Evolutionary conservation across 192 early-diverging fungal genomes (phyloP).

Genomic region (Obelidium mucronatum): DNA sequence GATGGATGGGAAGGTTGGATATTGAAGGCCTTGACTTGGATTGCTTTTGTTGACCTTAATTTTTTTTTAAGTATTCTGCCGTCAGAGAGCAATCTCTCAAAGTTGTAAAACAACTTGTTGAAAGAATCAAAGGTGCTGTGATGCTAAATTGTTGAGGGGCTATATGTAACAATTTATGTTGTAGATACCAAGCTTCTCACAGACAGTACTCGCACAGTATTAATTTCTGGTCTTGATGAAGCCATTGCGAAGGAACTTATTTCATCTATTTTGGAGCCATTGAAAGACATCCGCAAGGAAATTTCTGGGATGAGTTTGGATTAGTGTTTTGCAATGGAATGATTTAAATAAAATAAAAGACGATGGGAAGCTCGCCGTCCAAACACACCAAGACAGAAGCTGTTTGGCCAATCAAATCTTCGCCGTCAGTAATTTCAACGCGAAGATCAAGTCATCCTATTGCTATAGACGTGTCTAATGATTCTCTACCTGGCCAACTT

Average conservation of each 20-base stretch:
- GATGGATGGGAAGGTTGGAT: constrained; percentile 45
- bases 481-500: too few relatives aligned
- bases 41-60: not conserved
- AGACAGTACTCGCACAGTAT: not conserved
- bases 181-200: constrained; percentile 23
- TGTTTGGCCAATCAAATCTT: too few relatives aligned
- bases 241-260: constrained; percentile 30
- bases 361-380: not conserved
- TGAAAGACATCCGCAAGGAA: constrained; percentile 35
- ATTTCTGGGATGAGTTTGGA: constrained; percentile 41
- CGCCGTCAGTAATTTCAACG: too few relatives aligned
- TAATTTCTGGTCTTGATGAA: constrained; percentile 27
- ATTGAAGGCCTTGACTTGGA: not conserved
- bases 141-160: too few relatives aligned
- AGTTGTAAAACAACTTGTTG: constrained; percentile 32
- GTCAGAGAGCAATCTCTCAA: constrained; percentile 42
- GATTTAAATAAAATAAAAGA: too few relatives aligned
- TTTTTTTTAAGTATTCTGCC: constrained; percentile 39
- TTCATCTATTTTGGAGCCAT: constrained; percentile 29
- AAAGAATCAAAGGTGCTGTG: constrained; percentile 29
- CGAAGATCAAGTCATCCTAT: too few relatives aligned
- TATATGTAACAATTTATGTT: not conserved
- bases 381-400: not conserved
- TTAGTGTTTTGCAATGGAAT: not conserved
- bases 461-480: too few relatives aligned